Evolutionary conservation across 805 yeast species (phyloP).

Genomic region (Monosporozyma solicola): DNA sequence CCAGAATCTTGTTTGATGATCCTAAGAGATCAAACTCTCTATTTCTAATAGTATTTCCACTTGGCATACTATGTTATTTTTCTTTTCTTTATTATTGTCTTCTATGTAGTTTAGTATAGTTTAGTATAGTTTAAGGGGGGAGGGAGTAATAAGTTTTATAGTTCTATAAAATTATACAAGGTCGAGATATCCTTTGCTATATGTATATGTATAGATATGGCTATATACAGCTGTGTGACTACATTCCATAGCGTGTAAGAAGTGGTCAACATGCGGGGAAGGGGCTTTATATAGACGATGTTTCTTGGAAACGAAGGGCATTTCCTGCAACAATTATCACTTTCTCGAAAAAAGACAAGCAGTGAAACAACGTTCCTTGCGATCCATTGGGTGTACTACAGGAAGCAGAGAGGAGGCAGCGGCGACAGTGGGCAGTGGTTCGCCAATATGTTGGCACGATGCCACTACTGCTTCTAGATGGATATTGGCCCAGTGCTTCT

Average conservation of each 20-base stretch:
- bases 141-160: background rate
- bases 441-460: no score
- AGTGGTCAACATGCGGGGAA: background rate
- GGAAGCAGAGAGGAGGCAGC: background rate
- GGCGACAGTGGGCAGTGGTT: background rate
- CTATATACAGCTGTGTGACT: background rate
- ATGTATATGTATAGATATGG: background rate
- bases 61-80: background rate
- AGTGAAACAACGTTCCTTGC: background rate
- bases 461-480: no score
- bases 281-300: background rate
- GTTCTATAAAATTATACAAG: background rate
- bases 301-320: background rate
- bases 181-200: background rate
- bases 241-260: background rate
- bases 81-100: background rate
- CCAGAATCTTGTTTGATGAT: constrained; percentile 49
- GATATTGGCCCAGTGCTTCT: no score
- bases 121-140: background rate
- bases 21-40: constrained; percentile 27
- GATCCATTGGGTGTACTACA: background rate
- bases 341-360: background rate
- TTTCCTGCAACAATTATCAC: background rate
- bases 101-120: background rate
- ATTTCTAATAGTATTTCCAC: background rate